Evolutionary conservation across 257 asterid genomes (phyloP), one percentile per base, ranked within the genome.

Genomic region (Solanum pinnatisectum): DNA sequence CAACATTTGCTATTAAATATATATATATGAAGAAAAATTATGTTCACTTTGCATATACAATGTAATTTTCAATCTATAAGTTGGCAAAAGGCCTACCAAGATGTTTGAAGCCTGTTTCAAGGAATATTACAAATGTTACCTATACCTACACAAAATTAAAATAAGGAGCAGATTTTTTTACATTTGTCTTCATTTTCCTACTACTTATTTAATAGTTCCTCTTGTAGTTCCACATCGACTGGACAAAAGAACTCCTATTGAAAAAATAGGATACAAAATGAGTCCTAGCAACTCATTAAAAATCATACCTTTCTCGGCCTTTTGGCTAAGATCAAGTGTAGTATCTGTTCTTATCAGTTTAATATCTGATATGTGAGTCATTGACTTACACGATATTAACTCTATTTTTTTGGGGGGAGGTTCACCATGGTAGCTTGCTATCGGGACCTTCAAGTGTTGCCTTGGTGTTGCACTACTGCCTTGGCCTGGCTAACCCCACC

Each of bases 261-360:
- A n/a, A n/a, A n/a, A n/a, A n/a, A n/a, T n/a, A n/a, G n/a, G n/a
- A n/a, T n/a, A n/a, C n/a, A n/a, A n/a, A n/a, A n/a, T n/a, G n/a
- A n/a, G n/a, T n/a, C n/a, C n/a, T n/a, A n/a, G n/a, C n/a, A n/a
- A n/a, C n/a, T n/a, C 13, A 40, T 10, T 4, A 1, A 18, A 84
- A 83, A 22, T 14, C 91, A 89, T 89, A 90, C 91, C 87, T 89
- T 89, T 89, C 90, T 90, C 88, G 88, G 90, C 89, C 89, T 89
- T 90, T 85, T 89, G 90, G 91, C 88, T 90, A 90, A 89, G 92
- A 89, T 90, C 88, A 90, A 90, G 91, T 90, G 88, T 89, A 90
- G 90, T 87, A 90, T 90, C 82, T 89, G 89, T 89, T 90, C 89
- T 89, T 90, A 90, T 89, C 88, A 85, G 89, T 90, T 89, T 90